These are phyloP conservation scores for Heliocybe sulcata DNA, from an alignment of 1,284 basidiomycete genomes.

Conservation along the genomic window DNA sequence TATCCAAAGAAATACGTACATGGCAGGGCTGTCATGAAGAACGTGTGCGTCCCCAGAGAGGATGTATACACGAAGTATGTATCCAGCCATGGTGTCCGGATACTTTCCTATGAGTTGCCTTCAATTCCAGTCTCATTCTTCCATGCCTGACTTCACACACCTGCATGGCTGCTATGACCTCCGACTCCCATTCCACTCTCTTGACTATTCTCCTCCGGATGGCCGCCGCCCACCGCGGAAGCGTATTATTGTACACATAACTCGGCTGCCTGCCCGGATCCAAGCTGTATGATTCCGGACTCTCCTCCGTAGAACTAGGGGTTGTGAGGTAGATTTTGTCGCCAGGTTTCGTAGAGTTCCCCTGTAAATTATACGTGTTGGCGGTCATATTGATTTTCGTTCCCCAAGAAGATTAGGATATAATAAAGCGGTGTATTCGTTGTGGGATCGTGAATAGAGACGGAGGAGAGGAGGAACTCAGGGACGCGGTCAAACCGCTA, in stretches of 20 bases:
- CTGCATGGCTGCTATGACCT: slow-evolving; percentile 68
- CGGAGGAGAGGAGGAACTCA: no score
- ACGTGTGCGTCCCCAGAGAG: slow-evolving; percentile 86
- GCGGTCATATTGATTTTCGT: no score
- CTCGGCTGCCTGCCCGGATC: slow-evolving; percentile 25
- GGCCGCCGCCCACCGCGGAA: slow-evolving; percentile 64
- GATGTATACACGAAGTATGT: slow-evolving; percentile 89
- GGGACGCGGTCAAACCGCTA: no score
- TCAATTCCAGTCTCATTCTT: background rate
- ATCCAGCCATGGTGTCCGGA: slow-evolving; percentile 73
- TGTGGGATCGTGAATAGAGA: no score
- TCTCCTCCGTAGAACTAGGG: no score
- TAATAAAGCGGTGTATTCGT: no score
- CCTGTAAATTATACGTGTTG: no score
- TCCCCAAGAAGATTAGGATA: no score
- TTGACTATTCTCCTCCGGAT: slow-evolving; percentile 56
- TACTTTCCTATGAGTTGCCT: slow-evolving; percentile 30
- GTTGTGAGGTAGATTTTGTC: no score
- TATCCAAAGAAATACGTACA: slow-evolving; percentile 86
- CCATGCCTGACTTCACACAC: slow-evolving; percentile 23
- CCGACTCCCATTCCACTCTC: slow-evolving; percentile 58
- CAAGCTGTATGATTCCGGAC: background rate
- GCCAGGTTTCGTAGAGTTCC: no score
- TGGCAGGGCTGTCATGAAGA: slow-evolving; percentile 90
- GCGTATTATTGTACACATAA: slow-evolving; percentile 58